Conservation (phyloP, 176 grass and related monocot genomes). For the Paspalum vaginatum region DNA sequence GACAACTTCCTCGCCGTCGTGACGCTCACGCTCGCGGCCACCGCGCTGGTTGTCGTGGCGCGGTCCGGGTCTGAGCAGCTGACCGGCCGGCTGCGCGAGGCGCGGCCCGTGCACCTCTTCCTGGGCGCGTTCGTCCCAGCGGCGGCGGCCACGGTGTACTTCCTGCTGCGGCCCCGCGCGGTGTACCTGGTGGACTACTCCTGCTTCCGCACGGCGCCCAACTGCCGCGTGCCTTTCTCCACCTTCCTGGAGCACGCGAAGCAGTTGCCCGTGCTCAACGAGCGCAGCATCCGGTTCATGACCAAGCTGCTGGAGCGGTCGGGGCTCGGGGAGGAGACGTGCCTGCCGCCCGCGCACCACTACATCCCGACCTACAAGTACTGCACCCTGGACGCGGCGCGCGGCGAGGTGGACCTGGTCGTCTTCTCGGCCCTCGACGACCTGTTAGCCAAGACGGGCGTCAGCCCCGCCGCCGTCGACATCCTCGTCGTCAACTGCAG, state of each 20-base stretch:
- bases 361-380: constrained; percentile 43
- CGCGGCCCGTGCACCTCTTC: constrained; percentile 30
- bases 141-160: constrained; percentile 28
- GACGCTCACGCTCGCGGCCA: neutral
- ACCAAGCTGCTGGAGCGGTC: constrained; percentile 49
- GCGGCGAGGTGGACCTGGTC: constrained; percentile 49
- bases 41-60: neutral
- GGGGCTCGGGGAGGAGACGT: constrained; percentile 69
- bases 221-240: constrained; percentile 52
- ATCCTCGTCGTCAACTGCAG: constrained; percentile 69
- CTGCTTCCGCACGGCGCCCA: constrained; percentile 51
- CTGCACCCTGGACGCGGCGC: constrained; percentile 44
- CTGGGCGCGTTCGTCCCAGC: constrained; percentile 29
- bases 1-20: constrained; percentile 20
- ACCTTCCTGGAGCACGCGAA: constrained; percentile 53
- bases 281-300: constrained; percentile 57
- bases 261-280: constrained; percentile 39
- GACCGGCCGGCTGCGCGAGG: neutral
- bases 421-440: constrained; percentile 62
- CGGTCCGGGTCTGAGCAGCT: neutral
- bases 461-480: constrained; percentile 40
- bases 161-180: constrained; percentile 27
- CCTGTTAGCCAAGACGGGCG: constrained; percentile 50
- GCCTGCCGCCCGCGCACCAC: constrained; percentile 48
- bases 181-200: constrained; percentile 66